phyloP scores from a whole-genome alignment of 164 flowering plant genomes.

The Tinospora cordifolia region DNA sequence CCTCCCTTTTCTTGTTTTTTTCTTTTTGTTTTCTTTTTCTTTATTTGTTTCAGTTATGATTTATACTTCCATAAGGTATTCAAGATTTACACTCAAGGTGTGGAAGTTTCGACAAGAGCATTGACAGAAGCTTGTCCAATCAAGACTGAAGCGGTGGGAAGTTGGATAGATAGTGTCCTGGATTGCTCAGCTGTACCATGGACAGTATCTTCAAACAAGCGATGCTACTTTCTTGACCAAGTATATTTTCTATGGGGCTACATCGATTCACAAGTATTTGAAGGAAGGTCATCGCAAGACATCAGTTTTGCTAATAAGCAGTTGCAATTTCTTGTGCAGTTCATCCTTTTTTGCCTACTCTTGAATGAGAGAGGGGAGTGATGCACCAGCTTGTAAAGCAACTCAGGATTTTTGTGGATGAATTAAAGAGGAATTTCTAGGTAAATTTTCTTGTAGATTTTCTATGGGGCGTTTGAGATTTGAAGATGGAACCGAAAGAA shows the following conservation, averaged over 20 bases:
- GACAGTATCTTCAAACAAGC: constrained; percentile 79
- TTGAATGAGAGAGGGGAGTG: constrained; percentile 66
- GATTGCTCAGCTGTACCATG: constrained; percentile 84
- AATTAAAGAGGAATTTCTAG: constrained; percentile 70
- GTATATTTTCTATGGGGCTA: constrained; percentile 77
- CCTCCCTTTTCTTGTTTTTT: constrained; percentile 64
- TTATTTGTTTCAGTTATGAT: constrained; percentile 48
- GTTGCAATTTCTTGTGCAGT: constrained; percentile 72
- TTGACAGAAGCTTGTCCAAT: constrained; percentile 75
- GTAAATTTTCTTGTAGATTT: no score
- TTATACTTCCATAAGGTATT: constrained; percentile 76
- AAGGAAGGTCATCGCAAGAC: constrained; percentile 67
- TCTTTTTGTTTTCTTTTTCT: no score
- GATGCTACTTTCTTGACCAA: constrained; percentile 70
- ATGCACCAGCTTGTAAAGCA: constrained; percentile 63
- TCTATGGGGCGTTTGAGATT: no score
- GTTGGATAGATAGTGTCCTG: constrained; percentile 95
- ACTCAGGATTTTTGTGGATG: constrained; percentile 60
- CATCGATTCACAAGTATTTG: constrained; percentile 71
- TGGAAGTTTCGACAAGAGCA: constrained; percentile 96
- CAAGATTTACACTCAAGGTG: constrained; percentile 73
- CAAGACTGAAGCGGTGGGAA: constrained; percentile 87
- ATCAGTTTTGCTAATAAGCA: constrained; percentile 68
- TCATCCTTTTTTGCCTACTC: constrained; percentile 73
- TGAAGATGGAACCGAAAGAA: no score